Evolutionary conservation across 2,329 filamentous ascomycete genomes (phyloP).

Genomic region (Metarhizium guizhouense): DNA sequence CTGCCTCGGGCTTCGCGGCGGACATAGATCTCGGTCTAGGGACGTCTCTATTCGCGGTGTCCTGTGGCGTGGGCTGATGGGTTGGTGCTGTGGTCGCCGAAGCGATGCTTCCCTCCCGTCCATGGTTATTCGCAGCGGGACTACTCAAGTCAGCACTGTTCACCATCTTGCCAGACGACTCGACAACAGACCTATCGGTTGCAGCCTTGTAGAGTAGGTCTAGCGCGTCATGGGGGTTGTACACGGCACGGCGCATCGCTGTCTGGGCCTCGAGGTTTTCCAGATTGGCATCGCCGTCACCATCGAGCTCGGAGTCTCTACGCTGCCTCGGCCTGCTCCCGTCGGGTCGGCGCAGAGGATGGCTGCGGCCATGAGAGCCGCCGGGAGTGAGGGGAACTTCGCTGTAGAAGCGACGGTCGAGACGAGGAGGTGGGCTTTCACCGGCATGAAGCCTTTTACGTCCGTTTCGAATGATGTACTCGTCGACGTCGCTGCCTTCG

Average conservation of each 20-base stretch:
- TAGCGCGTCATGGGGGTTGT: slow-evolving; percentile 85
- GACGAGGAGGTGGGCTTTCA: slow-evolving; percentile 28
- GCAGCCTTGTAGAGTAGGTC: slow-evolving; percentile 86
- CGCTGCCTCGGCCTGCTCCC: slow-evolving; percentile 21
- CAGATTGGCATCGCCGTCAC: slow-evolving; percentile 51
- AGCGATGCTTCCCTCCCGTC: slow-evolving; percentile 20
- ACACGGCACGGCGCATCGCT: slow-evolving; percentile 64
- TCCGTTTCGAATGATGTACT: slow-evolving; percentile 65
- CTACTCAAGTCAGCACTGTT: slow-evolving; percentile 10
- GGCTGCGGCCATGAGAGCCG: slow-evolving; percentile 54
- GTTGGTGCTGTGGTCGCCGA: slow-evolving; percentile 13
- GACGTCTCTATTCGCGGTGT: slow-evolving; percentile 1
- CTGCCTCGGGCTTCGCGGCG: slow-evolving; percentile 6
- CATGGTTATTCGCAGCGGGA: slow-evolving; percentile 16
- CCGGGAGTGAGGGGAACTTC: slow-evolving; percentile 54
- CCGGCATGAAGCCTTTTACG: slow-evolving; percentile 54
- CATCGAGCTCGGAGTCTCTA: slow-evolving; percentile 29
- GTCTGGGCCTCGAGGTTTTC: slow-evolving; percentile 57
- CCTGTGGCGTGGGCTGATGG: slow-evolving; percentile 10
- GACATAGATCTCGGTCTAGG: slow-evolving; percentile 9
- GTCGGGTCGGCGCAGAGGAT: slow-evolving; percentile 57
- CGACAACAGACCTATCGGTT: slow-evolving; percentile 45
- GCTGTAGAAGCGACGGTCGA: slow-evolving; percentile 37
- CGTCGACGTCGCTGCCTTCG: slow-evolving; percentile 43
- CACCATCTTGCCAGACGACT: slow-evolving; percentile 8